Percentiles rank a stretch among this genome's conserved stretches.
These are phyloP conservation scores for Ephemerocybe angulata DNA, from an alignment of 768 basidiomycete genomes.

Conservation along the genomic window DNA sequence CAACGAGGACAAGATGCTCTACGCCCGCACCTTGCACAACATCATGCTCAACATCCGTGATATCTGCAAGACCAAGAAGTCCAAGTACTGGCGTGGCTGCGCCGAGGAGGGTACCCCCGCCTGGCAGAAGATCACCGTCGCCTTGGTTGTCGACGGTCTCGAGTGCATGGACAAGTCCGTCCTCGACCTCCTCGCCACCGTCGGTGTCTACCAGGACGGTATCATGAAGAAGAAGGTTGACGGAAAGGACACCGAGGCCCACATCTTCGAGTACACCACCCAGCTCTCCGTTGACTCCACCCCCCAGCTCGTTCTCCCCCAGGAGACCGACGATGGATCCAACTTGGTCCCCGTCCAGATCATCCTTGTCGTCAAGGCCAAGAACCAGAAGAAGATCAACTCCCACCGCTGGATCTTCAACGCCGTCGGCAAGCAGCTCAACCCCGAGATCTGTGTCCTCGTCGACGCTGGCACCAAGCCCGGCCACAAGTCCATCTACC, in stretches of 20 bases:
- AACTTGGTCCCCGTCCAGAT: conserved; percentile 92
- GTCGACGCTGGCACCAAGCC: conserved; percentile 97
- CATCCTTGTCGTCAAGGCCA: conserved; percentile 86
- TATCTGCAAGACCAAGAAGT: conserved; percentile 89
- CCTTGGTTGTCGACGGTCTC: conserved; percentile 82
- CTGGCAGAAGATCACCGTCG: conserved; percentile 85
- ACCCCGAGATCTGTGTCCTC: conserved; percentile 87
- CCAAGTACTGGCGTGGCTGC: conserved; percentile 76
- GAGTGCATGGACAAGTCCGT: conserved; percentile 91
- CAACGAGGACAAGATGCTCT: conserved; percentile 82
- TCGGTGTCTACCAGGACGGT: conserved; percentile 87
- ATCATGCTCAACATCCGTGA: conserved; percentile 94
- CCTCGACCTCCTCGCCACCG: conserved; percentile 75
- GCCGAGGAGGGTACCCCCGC: conserved; percentile 74
- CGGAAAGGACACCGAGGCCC: conserved; percentile 80
- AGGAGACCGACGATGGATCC: conserved; percentile 78
- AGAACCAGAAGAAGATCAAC: conserved; percentile 96
- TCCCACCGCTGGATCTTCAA: conserved; percentile 96
- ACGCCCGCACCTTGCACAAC: conserved; percentile 81
- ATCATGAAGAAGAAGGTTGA: conserved; percentile 87
- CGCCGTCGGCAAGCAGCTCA: conserved; percentile 77
- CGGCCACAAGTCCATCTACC: conserved; percentile 91
- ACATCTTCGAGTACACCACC: conserved; percentile 95
- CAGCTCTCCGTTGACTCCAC: conserved; percentile 89
- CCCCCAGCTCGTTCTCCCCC: conserved; percentile 88